Conservation (phyloP, 371 early-diverging fungal species). For the Fennellomyces sp. region DNA sequence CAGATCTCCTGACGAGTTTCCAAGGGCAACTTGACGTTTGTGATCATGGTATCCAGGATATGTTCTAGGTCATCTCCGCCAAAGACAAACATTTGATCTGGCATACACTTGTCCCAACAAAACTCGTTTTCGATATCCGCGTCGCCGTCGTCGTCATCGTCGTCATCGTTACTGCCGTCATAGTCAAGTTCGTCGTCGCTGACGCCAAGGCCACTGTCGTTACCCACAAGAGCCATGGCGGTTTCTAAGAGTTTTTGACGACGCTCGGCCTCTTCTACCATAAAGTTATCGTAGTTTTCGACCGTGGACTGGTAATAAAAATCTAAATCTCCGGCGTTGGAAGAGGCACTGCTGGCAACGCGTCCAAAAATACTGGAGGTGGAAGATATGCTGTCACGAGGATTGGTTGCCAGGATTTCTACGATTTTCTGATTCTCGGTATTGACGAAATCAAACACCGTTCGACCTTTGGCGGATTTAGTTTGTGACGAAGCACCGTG, state of each 20-base stretch:
- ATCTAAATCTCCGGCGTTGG: constrained; percentile 45
- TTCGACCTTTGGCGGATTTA: constrained; percentile 75
- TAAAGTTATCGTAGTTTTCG: constrained; percentile 41
- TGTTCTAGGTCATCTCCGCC: constrained; percentile 54
- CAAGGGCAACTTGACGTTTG: constrained; percentile 56
- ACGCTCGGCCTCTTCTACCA: constrained; percentile 51
- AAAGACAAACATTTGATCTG: constrained; percentile 93
- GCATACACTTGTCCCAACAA: constrained; percentile 77
- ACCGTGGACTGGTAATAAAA: constrained; percentile 47
- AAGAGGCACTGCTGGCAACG: constrained; percentile 28
- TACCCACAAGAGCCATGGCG: constrained; percentile 25
- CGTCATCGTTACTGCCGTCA: constrained; percentile 29
- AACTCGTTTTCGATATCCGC: constrained; percentile 46
- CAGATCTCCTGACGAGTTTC: constrained; percentile 61
- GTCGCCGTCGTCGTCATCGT: constrained; percentile 22
- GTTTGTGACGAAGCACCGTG: constrained; percentile 77
- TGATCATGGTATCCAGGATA: constrained; percentile 73
- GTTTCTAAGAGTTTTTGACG: constrained; percentile 42
- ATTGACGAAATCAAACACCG: constrained; percentile 75
- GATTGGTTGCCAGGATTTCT: constrained; percentile 59
- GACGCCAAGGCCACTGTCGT: constrained; percentile 4
- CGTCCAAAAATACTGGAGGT: constrained; percentile 37
- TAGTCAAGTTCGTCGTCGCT: constrained; percentile 18
- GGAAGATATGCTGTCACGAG: constrained; percentile 56
- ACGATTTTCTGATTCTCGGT: constrained; percentile 54